Evolutionary conservation across 2,329 filamentous ascomycete genomes (phyloP).

Genomic region (Ophiostoma quercus): DNA sequence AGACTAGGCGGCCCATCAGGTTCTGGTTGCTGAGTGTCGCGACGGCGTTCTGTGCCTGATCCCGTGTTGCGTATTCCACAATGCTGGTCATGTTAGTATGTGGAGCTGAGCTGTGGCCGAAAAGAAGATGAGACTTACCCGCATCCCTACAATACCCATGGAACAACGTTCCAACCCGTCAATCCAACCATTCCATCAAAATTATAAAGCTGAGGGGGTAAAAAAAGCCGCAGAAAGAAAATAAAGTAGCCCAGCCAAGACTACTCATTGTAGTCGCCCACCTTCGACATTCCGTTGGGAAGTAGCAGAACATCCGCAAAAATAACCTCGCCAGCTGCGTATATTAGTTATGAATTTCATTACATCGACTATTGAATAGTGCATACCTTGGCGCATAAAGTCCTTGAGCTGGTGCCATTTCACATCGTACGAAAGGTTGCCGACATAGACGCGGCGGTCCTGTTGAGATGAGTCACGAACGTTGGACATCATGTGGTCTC

Average conservation of each 20-base stretch:
- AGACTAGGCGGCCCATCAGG: conserved; percentile 95
- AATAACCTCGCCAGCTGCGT: conserved; percentile 91
- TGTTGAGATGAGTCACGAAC: conserved; percentile 94
- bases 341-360: conserved; percentile 34
- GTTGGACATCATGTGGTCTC: conserved; percentile 94
- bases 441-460: conserved; percentile 98
- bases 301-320: conserved; percentile 99
- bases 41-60: conserved; percentile 97
- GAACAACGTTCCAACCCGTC: conserved; percentile 92
- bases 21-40: conserved; percentile 98
- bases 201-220: conserved; percentile 45
- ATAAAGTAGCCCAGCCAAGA: conserved; percentile 76
- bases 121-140: conserved; percentile 64
- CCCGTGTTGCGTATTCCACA: conserved; percentile 99
- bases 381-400: conserved; percentile 96
- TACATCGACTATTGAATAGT: background rate
- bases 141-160: conserved; percentile 96
- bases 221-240: conserved; percentile 41
- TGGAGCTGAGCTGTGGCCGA: background rate
- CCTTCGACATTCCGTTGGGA: conserved; percentile 99
- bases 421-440: conserved; percentile 98
- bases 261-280: conserved; percentile 83
- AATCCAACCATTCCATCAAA: conserved; percentile 93
- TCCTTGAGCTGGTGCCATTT: conserved; percentile 99
- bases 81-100: conserved; percentile 55